Evolutionary conservation across 2,329 filamentous ascomycete species (phyloP).

Genomic region (Fusarium beomiforme): DNA sequence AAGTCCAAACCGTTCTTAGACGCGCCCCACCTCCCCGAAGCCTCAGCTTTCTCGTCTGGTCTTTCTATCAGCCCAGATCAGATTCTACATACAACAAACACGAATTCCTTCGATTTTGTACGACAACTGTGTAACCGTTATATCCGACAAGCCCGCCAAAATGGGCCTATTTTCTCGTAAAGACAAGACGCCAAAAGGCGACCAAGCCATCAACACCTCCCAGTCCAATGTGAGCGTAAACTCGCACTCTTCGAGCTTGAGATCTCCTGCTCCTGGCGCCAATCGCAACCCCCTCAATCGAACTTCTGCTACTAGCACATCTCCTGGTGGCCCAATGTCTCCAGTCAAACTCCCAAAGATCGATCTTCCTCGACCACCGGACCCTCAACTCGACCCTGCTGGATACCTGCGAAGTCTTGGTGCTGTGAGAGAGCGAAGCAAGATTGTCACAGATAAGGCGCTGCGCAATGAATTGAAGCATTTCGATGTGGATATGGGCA

Average conservation of each 20-base stretch:
- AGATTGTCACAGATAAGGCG: slow-evolving; percentile 79
- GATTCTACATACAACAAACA: slow-evolving; percentile 14
- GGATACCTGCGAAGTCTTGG: slow-evolving; percentile 91
- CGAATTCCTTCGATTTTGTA: slow-evolving; percentile 7
- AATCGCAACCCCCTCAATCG: slow-evolving; percentile 56
- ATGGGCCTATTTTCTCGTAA: slow-evolving; percentile 69
- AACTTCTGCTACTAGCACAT: slow-evolving; percentile 60
- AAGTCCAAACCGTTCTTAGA: slow-evolving; percentile 22
- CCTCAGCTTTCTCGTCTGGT: slow-evolving; percentile 32
- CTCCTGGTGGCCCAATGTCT: slow-evolving; percentile 61
- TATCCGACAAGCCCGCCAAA: slow-evolving; percentile 33
- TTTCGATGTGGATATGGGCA: slow-evolving; percentile 87
- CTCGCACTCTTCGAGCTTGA: slow-evolving; percentile 59
- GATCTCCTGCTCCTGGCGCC: slow-evolving; percentile 36
- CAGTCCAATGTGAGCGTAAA: slow-evolving; percentile 62
- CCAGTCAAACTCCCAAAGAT: slow-evolving; percentile 73
- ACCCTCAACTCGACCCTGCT: slow-evolving; percentile 87
- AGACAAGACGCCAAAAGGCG: slow-evolving; percentile 59
- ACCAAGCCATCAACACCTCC: slow-evolving; percentile 54
- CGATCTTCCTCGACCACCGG: slow-evolving; percentile 83
- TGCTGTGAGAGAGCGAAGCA: slow-evolving; percentile 83
- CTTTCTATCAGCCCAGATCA: slow-evolving; percentile 36
- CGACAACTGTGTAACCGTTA: slow-evolving; percentile 14
- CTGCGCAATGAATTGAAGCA: slow-evolving; percentile 81
- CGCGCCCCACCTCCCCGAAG: slow-evolving; percentile 39